Evolutionary conservation across 768 basidiomycete genomes (phyloP).

Genomic region (Tricholoma bakamatsutake): DNA sequence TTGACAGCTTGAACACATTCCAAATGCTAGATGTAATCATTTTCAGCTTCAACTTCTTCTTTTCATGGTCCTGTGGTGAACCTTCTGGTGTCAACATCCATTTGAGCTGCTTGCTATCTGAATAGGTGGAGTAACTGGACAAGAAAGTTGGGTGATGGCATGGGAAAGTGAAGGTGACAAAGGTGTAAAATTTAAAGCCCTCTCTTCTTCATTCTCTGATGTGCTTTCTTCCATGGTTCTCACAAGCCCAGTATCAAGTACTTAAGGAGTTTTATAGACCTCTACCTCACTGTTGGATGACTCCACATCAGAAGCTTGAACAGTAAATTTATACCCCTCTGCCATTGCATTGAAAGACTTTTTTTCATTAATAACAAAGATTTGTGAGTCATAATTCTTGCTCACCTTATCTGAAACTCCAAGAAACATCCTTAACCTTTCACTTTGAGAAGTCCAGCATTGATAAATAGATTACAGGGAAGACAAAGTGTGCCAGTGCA

Average conservation of each 20-base stretch:
- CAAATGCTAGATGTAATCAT: neutral
- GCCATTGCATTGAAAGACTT: neutral
- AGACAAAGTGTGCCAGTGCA: neutral
- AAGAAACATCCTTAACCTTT: neutral
- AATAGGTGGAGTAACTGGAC: neutral
- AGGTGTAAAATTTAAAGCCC: neutral
- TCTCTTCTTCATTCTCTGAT: neutral
- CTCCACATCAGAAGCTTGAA: neutral
- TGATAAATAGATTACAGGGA: neutral
- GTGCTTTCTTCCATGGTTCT: neutral
- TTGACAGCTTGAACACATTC: neutral
- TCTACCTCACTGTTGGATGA: neutral
- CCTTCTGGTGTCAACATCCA: neutral
- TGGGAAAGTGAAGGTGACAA: neutral
- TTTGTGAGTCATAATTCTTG: neutral
- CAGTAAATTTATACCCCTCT: neutral
- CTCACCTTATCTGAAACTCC: neutral
- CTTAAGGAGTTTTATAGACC: neutral
- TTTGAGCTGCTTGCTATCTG: constrained; percentile 1
- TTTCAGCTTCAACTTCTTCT: neutral
- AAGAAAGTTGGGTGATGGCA: neutral
- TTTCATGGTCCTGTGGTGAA: neutral
- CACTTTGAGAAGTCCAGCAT: neutral
- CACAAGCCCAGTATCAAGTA: neutral
- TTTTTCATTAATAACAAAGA: neutral